phyloP scores from a whole-genome alignment of 179 eudicot species.

The Patellifolia procumbens region DNA sequence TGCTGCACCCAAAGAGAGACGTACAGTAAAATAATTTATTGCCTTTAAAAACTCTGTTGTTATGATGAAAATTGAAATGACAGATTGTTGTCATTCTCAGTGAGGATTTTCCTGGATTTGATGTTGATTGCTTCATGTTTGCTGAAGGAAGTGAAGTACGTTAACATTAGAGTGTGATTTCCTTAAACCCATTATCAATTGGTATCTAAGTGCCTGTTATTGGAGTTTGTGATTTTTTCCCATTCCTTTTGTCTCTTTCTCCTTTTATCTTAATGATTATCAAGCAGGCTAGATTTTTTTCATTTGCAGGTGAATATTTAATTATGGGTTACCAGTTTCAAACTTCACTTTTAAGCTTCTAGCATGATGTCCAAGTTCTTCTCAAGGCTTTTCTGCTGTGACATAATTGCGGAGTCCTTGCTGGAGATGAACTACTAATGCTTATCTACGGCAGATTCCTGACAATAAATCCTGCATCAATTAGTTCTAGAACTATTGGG shows the following conservation, averaged over 20 bases:
- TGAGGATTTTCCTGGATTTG: neutral
- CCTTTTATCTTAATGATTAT: neutral
- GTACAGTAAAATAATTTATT: neutral
- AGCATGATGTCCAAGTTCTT: neutral
- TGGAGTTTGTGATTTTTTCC: neutral
- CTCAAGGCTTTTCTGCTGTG: conserved; percentile 4
- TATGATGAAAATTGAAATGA: too few species aligned
- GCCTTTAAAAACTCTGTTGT: neutral
- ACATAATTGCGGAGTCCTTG: neutral
- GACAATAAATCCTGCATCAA: conserved; percentile 1
- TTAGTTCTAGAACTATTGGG: conserved; percentile 10
- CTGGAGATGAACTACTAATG: conserved; percentile 13
- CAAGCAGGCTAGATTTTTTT: neutral
- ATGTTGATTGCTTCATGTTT: neutral
- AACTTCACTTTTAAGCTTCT: neutral
- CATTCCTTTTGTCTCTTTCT: too few species aligned
- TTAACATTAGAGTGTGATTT: neutral
- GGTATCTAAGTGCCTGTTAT: neutral
- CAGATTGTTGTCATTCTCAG: too few species aligned
- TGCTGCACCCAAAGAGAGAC: neutral
- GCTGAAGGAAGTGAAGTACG: neutral
- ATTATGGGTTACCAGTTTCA: neutral
- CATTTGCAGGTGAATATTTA: conserved; percentile 16
- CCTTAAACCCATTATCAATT: neutral
- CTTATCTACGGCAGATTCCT: conserved; percentile 11